Evolutionary conservation across 2,329 filamentous ascomycete genomes (phyloP).

Genomic region (Monilinia vaccinii-corymbosi): DNA sequence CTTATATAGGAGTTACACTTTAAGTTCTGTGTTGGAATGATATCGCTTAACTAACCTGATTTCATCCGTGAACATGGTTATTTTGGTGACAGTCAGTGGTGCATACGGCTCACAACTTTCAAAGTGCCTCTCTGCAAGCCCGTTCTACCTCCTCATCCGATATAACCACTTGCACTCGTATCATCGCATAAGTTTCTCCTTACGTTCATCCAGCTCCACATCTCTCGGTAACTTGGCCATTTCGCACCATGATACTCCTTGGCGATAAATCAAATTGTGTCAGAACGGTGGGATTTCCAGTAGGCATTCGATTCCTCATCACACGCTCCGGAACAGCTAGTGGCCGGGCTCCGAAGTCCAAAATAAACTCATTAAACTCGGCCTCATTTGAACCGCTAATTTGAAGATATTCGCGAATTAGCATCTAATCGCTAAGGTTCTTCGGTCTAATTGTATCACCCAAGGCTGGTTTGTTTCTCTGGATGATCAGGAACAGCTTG

Average conservation of each 20-base stretch:
- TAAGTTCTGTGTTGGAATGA: background rate
- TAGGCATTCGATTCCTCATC: background rate
- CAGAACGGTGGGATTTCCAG: background rate
- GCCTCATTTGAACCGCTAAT: constrained; percentile 8
- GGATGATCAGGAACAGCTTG: background rate
- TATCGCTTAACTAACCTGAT: background rate
- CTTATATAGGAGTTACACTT: too few relatives aligned
- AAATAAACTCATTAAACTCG: constrained; percentile 8
- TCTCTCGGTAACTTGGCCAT: background rate
- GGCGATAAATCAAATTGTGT: background rate
- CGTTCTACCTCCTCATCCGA: too few relatives aligned
- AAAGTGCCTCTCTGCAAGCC: too few relatives aligned
- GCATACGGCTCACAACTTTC: too few relatives aligned
- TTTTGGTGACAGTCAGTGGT: background rate
- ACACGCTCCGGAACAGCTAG: background rate
- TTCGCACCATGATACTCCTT: background rate
- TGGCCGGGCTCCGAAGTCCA: background rate
- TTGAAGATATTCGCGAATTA: too few relatives aligned
- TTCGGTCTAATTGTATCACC: too few relatives aligned
- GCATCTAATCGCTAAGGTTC: too few relatives aligned
- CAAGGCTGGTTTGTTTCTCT: too few relatives aligned
- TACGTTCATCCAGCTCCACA: too few relatives aligned
- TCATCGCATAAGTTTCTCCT: too few relatives aligned
- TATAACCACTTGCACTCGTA: too few relatives aligned
- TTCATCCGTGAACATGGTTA: background rate